A percentile compares a stretch with the other conserved stretches of the same genome.
phyloP scores from a whole-genome alignment of 495 filamentous ascomycete species.

The Viridothelium virens region DNA sequence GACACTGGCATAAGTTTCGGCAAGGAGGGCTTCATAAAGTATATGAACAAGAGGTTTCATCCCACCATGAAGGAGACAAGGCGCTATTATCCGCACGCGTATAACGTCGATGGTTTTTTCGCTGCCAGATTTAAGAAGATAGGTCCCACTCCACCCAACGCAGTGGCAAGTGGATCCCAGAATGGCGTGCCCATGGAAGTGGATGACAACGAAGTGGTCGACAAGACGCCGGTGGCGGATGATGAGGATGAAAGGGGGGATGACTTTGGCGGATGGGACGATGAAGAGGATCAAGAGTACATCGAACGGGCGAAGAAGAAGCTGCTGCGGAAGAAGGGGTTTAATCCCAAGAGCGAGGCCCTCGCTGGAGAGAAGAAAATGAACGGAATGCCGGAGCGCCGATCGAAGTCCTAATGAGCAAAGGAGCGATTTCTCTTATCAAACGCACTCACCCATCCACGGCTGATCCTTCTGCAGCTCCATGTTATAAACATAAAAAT shows the following conservation, averaged over 20 bases:
- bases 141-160: constrained; percentile 56
- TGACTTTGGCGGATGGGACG: constrained; percentile 58
- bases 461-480: no score
- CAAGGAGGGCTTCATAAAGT: constrained; percentile 78
- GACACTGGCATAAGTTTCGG: constrained; percentile 91
- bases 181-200: constrained; percentile 21
- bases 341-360: constrained; percentile 46
- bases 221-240: constrained; percentile 44
- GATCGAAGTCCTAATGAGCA: no score
- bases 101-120: constrained; percentile 98
- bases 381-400: not conserved
- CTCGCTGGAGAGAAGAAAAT: constrained; percentile 33
- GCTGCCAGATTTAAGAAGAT: constrained; percentile 95
- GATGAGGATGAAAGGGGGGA: constrained; percentile 42
- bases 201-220: constrained; percentile 30
- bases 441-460: no score
- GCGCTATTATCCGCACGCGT: constrained; percentile 87
- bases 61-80: constrained; percentile 75
- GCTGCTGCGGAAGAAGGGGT: constrained; percentile 55
- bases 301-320: constrained; percentile 53
- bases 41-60: constrained; percentile 83
- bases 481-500: no score
- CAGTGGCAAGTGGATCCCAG: constrained; percentile 40
- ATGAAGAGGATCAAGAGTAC: constrained; percentile 51
- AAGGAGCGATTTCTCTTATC: no score